Evolutionary conservation across 2,329 filamentous ascomycete species (phyloP).

Genomic region (Cercospora sp.): DNA sequence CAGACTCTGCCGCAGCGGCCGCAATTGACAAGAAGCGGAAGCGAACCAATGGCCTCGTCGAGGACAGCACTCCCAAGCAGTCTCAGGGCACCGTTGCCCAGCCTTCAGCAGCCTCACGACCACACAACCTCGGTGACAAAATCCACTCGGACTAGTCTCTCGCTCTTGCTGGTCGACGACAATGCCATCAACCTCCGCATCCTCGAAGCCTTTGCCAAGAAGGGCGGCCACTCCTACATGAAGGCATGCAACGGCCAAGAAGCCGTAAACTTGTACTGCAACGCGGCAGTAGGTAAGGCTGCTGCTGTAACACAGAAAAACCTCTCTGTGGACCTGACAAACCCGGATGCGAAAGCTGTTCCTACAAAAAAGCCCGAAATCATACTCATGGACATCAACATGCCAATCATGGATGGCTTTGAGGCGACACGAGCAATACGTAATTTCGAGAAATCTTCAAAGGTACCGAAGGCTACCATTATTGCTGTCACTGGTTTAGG

Average conservation of each 20-base stretch:
- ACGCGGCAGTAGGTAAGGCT: neutral
- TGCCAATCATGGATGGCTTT: slow-evolving; percentile 41
- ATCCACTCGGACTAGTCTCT: neutral
- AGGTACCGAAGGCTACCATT: slow-evolving; percentile 28
- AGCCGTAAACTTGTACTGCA: slow-evolving; percentile 40
- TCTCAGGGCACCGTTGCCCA: too few species aligned
- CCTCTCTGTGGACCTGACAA: too few species aligned
- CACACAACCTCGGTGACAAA: neutral
- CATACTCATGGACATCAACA: slow-evolving; percentile 51
- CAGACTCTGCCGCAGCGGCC: neutral
- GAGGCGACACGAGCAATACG: slow-evolving; percentile 36
- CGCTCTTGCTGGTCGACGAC: slow-evolving; percentile 37
- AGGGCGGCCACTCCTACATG: slow-evolving; percentile 40
- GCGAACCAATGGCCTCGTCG: neutral
- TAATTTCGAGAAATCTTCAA: slow-evolving; percentile 27
- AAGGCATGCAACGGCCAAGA: slow-evolving; percentile 50
- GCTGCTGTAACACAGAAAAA: too few species aligned
- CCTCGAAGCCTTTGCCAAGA: slow-evolving; percentile 26
- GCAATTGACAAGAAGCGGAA: neutral
- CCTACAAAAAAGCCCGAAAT: slow-evolving; percentile 25
- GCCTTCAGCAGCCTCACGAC: too few species aligned
- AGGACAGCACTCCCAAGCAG: neutral
- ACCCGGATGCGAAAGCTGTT: too few species aligned
- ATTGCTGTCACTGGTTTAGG: slow-evolving; percentile 37
- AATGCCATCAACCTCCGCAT: slow-evolving; percentile 36